Percentiles rank a stretch among this genome's conserved stretches.
phyloP scores from a whole-genome alignment of 495 filamentous ascomycete genomes.

The Penicillium canescens region DNA sequence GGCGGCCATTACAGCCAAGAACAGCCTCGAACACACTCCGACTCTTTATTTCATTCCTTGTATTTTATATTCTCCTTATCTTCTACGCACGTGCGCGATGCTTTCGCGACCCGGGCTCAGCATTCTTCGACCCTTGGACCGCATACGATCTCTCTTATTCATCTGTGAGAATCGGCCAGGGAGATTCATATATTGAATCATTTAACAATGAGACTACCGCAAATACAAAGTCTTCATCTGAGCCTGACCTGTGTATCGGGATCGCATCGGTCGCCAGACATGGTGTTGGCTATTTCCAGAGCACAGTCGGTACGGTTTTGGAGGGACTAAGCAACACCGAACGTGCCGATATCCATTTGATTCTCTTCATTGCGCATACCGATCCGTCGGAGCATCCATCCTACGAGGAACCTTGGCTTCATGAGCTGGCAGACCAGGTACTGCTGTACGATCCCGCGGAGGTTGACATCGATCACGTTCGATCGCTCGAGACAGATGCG shows the following conservation, averaged over 20 bases:
- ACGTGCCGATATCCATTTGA: constrained; percentile 41
- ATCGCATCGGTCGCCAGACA: constrained; percentile 20
- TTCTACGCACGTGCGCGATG: constrained; percentile 3
- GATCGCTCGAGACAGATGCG: constrained; percentile 13
- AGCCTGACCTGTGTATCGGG: constrained; percentile 19
- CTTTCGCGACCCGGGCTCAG: constrained; percentile 14
- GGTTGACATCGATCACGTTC: constrained; percentile 21
- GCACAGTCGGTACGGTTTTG: constrained; percentile 48
- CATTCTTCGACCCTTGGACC: constrained; percentile 13
- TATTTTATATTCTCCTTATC: constrained; percentile 2
- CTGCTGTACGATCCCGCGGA: constrained; percentile 39
- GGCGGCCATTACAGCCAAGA: no score
- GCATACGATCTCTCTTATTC: constrained; percentile 19
- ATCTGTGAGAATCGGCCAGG: constrained; percentile 4
- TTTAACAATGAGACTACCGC: background rate
- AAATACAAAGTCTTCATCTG: background rate
- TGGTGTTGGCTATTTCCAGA: constrained; percentile 38
- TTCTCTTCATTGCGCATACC: constrained; percentile 51
- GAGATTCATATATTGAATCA: constrained; percentile 6
- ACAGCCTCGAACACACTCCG: background rate
- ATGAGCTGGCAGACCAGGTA: constrained; percentile 43
- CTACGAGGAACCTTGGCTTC: constrained; percentile 46
- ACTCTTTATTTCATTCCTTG: constrained; percentile 5
- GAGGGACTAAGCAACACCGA: constrained; percentile 44
- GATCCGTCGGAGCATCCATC: constrained; percentile 45